These are phyloP conservation scores for Luvunga scandens DNA, from an alignment of 345 rosid species.

Conservation along the genomic window DNA sequence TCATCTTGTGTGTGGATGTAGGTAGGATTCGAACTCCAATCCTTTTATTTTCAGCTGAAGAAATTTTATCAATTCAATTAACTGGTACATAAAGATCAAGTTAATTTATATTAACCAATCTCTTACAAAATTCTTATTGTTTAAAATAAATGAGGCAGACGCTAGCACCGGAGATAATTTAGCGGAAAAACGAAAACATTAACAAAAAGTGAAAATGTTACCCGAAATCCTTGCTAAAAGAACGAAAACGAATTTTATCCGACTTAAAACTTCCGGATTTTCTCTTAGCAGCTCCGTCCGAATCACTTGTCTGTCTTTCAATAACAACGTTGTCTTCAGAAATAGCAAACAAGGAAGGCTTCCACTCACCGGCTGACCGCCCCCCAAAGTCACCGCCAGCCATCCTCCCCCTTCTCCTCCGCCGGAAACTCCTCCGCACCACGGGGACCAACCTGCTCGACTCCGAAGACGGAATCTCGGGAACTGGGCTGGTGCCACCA, in stretches of 20 bases:
- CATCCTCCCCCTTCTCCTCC: conserved; percentile 29
- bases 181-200: not conserved
- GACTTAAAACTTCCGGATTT: conserved; percentile 24
- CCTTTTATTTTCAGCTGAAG: too few relatives aligned
- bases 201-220: conserved; percentile 6
- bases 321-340: conserved; percentile 47
- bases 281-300: conserved; percentile 25
- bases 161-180: not conserved
- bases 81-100: too few relatives aligned
- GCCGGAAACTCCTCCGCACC: conserved; percentile 4
- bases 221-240: conserved; percentile 36
- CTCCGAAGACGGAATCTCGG: conserved; percentile 18
- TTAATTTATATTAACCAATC: too few relatives aligned
- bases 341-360: conserved; percentile 57
- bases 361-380: conserved; percentile 40
- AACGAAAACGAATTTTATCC: conserved; percentile 30
- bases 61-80: too few relatives aligned
- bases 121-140: too few relatives aligned
- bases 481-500: conserved; percentile 7
- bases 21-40: too few relatives aligned
- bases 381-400: conserved; percentile 14
- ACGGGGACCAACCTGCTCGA: conserved; percentile 19
- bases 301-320: conserved; percentile 15
- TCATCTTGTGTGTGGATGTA: too few relatives aligned
- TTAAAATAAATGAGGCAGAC: not conserved